Percentiles rank a stretch among this genome's conserved stretches.
Conservation (phyloP, 495 filamentous ascomycete species). For the Lasiosphaeria ovina region DNA sequence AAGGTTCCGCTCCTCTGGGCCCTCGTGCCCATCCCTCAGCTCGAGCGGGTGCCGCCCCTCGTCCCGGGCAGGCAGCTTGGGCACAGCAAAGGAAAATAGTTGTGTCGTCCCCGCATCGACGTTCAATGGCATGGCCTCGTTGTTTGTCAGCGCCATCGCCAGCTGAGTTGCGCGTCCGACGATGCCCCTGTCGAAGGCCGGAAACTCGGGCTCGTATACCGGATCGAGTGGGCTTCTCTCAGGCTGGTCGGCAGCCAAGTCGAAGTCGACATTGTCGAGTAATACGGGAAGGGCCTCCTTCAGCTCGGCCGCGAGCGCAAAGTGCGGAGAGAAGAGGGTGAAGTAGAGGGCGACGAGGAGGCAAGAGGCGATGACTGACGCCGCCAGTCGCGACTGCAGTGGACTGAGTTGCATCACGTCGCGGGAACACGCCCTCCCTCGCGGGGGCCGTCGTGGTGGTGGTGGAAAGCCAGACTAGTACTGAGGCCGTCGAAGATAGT, state of each 20-base stretch:
- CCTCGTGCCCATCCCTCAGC: constrained; percentile 18
- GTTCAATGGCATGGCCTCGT: constrained; percentile 54
- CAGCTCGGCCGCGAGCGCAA: constrained; percentile 60
- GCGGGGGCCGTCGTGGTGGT: constrained; percentile 24
- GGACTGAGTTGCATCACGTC: constrained; percentile 59
- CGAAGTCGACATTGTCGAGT: constrained; percentile 44
- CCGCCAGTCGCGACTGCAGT: constrained; percentile 67
- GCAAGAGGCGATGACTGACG: constrained; percentile 57
- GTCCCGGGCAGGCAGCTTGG: constrained; percentile 16
- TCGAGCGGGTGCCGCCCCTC: constrained; percentile 14
- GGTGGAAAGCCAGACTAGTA: constrained; percentile 5
- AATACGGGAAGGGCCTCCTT: constrained; percentile 40
- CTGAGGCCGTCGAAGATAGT: neutral
- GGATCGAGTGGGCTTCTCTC: constrained; percentile 29
- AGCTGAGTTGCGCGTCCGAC: constrained; percentile 57
- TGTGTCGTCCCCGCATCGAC: constrained; percentile 55
- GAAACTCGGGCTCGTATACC: constrained; percentile 58
- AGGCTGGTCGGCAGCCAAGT: constrained; percentile 7
- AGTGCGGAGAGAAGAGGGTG: constrained; percentile 50
- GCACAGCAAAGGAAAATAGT: constrained; percentile 34
- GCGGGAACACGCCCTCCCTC: constrained; percentile 35
- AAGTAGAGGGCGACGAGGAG: constrained; percentile 56
- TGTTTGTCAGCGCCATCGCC: constrained; percentile 57
- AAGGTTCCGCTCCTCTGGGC: neutral
- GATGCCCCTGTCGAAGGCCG: constrained; percentile 57